These are phyloP conservation scores for Grosmannia clavigera DNA, from an alignment of 2,329 filamentous ascomycete genomes.

Conservation along the genomic window DNA sequence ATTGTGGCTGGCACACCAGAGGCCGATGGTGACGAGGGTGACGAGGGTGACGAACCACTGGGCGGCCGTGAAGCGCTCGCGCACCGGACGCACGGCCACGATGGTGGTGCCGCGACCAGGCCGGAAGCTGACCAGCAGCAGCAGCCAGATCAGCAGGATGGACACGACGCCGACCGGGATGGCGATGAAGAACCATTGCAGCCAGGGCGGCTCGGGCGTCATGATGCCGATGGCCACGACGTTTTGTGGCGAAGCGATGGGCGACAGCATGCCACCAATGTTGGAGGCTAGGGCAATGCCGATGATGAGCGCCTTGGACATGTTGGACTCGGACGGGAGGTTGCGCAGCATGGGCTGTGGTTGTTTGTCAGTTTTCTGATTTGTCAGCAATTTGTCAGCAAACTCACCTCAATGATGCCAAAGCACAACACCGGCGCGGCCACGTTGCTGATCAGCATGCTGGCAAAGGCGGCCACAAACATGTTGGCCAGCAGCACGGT, in stretches of 20 bases:
- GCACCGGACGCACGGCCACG: slow-evolving; percentile 79
- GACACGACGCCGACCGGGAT: slow-evolving; percentile 86
- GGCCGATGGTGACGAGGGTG: slow-evolving; percentile 69
- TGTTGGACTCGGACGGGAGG: slow-evolving; percentile 75
- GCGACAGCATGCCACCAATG: slow-evolving; percentile 89
- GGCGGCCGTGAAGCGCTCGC: slow-evolving; percentile 73
- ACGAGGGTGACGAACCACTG: slow-evolving; percentile 88
- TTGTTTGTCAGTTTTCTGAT: not conserved
- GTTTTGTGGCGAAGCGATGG: slow-evolving; percentile 95
- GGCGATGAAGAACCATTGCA: slow-evolving; percentile 92
- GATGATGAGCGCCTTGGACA: slow-evolving; percentile 90
- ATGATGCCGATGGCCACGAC: slow-evolving; percentile 95
- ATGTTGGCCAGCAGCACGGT: slow-evolving; percentile 94
- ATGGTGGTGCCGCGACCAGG: slow-evolving; percentile 79
- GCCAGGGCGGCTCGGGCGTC: slow-evolving; percentile 83
- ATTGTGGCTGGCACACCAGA: slow-evolving; percentile 90
- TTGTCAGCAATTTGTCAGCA: not conserved
- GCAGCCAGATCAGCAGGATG: slow-evolving; percentile 75
- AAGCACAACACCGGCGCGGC: slow-evolving; percentile 94
- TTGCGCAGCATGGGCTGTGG: slow-evolving; percentile 80
- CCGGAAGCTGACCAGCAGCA: slow-evolving; percentile 75
- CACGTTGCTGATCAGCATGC: slow-evolving; percentile 99
- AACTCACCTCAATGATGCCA: slow-evolving; percentile 77
- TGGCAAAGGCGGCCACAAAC: slow-evolving; percentile 95
- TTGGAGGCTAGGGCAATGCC: slow-evolving; percentile 93